Evolutionary conservation across 176 grass and related monocot species (phyloP), one percentile per base, ranked within the genome.

Genomic region (Microstegium vimineum): DNA sequence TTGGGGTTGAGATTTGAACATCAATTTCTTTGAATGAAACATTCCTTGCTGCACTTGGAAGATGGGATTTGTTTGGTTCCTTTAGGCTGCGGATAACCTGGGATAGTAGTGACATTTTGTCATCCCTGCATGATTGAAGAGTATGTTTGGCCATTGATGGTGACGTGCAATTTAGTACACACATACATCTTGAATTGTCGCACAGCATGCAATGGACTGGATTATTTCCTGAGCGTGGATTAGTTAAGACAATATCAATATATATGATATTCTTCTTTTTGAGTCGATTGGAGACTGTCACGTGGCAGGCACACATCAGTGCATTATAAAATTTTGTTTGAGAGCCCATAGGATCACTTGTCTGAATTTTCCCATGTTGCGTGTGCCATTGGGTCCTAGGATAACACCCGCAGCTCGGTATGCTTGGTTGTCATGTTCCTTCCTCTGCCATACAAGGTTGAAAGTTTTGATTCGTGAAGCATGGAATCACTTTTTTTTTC

Each of bases 251-350:
- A n/a, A n/a, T n/a, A n/a, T n/a, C n/a, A n/a, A n/a, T n/a, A n/a
- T n/a, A n/a, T 25, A 31, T 34, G 25, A 66, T 59, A 54, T 80
- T 25, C 34, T n/a, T 67, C 31, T 69, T 69, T 25, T 25, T 69
- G 35, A 41, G 36, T 25, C 38, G 10, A 62, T 61, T 25, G 40
- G 25, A 31, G 51, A 47, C 32, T 33, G n/a, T 27, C 69, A 74
- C 59, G 65, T 81, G 61, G 43, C 36, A 41, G 40, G 47, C 59
- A 87, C 71, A 60, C 79, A 70, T 62, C 72, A 45, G 38, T 30
- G 31, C 57, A 76, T 62, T 77, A 87, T 36, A 77, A 63, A 70
- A 77, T 41, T 86, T 77, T 45, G 8, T 18, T 64, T 82, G 51
- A 71, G 18, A 82, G 9, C 65, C 37, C 41, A 77, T 77, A 52